Conservation (phyloP, 495 filamentous ascomycete genomes). For the Viridothelium virens region DNA sequence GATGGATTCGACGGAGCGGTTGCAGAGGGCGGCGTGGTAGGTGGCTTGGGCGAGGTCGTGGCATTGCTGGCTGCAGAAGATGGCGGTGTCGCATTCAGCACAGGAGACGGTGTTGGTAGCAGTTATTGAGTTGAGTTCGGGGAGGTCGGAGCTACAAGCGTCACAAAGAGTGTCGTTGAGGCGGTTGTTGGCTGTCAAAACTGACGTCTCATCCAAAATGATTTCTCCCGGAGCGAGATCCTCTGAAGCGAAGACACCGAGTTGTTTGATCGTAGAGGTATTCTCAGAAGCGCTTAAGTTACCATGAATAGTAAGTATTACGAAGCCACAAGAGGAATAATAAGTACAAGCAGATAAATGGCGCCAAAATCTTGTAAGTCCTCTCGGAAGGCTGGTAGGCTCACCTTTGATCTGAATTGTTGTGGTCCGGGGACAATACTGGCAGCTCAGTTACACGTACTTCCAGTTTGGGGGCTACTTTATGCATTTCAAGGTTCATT, state of each 20-base stretch:
- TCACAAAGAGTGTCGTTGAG: conserved; percentile 76
- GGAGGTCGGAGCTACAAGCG: conserved; percentile 70
- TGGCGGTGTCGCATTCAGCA: conserved; percentile 67
- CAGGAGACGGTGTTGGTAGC: conserved; percentile 43
- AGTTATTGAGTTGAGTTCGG: conserved; percentile 37
- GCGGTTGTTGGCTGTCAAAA: conserved; percentile 75
- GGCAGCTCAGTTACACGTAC: conserved; percentile 68
- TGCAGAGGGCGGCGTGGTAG: conserved; percentile 85
- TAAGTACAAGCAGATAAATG: too few relatives aligned
- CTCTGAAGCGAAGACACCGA: conserved; percentile 80
- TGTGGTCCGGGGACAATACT: conserved; percentile 42
- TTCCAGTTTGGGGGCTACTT: conserved; percentile 61
- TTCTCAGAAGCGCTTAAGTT: not conserved
- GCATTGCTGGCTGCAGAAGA: conserved; percentile 78
- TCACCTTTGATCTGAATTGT: conserved; percentile 19
- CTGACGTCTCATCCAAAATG: conserved; percentile 69
- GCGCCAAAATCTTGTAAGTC: too few relatives aligned
- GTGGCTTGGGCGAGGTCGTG: conserved; percentile 57
- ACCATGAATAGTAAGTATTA: not conserved
- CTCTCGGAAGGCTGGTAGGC: not conserved
- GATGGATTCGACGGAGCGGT: conserved; percentile 66
- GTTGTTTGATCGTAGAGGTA: conserved; percentile 52
- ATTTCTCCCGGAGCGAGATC: conserved; percentile 69
- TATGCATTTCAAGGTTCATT: conserved; percentile 57
- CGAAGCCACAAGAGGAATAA: not conserved